phyloP scores from a whole-genome alignment of 345 rosid genomes.

The Iberis pinnata region DNA sequence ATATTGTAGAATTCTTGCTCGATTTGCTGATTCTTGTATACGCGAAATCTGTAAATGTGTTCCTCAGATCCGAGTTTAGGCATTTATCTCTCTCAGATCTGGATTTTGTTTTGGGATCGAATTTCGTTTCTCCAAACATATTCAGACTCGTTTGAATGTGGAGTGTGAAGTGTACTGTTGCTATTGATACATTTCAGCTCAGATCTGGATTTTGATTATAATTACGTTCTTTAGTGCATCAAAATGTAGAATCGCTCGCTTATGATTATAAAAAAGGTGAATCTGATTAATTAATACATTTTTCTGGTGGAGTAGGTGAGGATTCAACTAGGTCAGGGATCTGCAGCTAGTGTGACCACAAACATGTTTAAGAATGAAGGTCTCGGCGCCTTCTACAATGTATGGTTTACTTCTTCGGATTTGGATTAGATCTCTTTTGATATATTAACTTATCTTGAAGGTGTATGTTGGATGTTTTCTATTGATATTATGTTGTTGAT shows the following conservation, averaged over 20 bases:
- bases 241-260: neutral
- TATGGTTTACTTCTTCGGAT: conserved; percentile 17
- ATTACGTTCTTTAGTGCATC: neutral
- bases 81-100: conserved; percentile 20
- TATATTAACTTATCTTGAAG: conserved; percentile 4
- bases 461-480: neutral
- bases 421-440: conserved; percentile 5
- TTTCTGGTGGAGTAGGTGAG: conserved; percentile 62
- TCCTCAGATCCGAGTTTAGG: conserved; percentile 38
- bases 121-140: neutral
- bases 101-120: neutral
- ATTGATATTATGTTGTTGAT: neutral
- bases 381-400: conserved; percentile 89
- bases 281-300: conserved; percentile 6
- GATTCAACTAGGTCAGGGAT: conserved; percentile 96
- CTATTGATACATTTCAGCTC: neutral
- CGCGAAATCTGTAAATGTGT: conserved; percentile 17
- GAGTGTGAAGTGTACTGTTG: neutral
- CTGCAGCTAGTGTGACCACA: conserved; percentile 65
- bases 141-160: neutral
- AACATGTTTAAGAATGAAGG: conserved; percentile 86
- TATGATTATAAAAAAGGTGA: neutral
- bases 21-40: conserved; percentile 5
- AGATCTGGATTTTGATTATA: conserved; percentile 24
- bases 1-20: neutral